Conservation (phyloP, 2,329 filamentous ascomycete genomes). For the Arachnopeziza araneosa region DNA sequence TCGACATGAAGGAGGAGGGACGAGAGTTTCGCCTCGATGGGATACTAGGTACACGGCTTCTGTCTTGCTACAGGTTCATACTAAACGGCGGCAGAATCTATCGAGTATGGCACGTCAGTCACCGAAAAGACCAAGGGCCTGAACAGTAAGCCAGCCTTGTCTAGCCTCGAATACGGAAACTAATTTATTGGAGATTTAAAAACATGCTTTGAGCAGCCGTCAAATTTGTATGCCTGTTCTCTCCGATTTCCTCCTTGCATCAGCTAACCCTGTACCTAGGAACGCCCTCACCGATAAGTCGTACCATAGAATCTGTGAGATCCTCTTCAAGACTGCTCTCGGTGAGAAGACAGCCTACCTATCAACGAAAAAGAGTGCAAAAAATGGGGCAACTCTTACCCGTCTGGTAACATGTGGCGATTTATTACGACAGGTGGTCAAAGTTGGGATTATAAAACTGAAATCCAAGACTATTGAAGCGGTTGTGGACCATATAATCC, state of each 20-base stretch:
- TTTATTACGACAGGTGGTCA: conserved; percentile 65
- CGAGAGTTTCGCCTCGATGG: conserved; percentile 9
- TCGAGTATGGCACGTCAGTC: not conserved
- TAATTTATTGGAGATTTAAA: conserved; percentile 24
- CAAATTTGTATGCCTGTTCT: conserved; percentile 23
- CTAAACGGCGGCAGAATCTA: not conserved
- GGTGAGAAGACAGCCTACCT: conserved; percentile 62
- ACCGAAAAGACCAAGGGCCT: conserved; percentile 6
- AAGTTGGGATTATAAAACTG: conserved; percentile 61
- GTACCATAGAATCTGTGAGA: conserved; percentile 78
- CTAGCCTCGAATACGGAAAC: not conserved
- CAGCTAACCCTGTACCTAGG: conserved; percentile 17
- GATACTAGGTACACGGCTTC: conserved; percentile 5
- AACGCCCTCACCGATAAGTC: conserved; percentile 61
- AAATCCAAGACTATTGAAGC: conserved; percentile 73
- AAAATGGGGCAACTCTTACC: conserved; percentile 43
- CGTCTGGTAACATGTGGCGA: conserved; percentile 65
- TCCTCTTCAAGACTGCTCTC: conserved; percentile 64
- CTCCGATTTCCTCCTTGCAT: not conserved
- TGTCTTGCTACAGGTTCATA: not conserved
- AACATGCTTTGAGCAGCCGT: conserved; percentile 23
- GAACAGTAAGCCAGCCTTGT: conserved; percentile 8
- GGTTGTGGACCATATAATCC: conserved; percentile 74
- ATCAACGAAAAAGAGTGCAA: conserved; percentile 46
- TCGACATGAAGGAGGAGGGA: not conserved